A percentile compares a stretch with the other conserved stretches of the same genome.
These are phyloP conservation scores for Balamuthia mandrillaris DNA, from an alignment of 208 protist species.

Conservation along the genomic window DNA sequence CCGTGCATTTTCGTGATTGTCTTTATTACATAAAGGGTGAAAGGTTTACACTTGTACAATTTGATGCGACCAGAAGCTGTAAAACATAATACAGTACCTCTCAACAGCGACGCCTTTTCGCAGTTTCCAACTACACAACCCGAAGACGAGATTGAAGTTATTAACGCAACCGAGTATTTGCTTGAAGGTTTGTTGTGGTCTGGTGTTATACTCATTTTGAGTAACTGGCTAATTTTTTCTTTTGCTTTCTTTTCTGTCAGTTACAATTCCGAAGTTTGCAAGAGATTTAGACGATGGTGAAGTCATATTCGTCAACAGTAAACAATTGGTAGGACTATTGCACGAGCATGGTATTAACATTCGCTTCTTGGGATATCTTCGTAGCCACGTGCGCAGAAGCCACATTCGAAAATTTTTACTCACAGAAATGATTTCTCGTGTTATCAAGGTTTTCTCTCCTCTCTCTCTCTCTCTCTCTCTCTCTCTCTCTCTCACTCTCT, in stretches of 20 bases:
- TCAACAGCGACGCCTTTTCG: slow-evolving; percentile 26
- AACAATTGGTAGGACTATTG: slow-evolving; percentile 26
- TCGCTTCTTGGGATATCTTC: slow-evolving; percentile 23
- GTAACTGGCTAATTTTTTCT: no score
- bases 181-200: no score
- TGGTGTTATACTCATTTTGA: no score
- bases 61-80: slow-evolving; percentile 25
- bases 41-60: slow-evolving; percentile 23
- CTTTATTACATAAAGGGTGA: neutral
- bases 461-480: no score
- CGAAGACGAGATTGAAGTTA: no score
- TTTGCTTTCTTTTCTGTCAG: no score
- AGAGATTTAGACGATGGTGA: neutral
- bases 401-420: slow-evolving; percentile 26
- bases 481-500: no score
- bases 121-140: no score
- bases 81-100: neutral
- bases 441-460: slow-evolving; percentile 17
- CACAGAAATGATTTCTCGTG: slow-evolving; percentile 37
- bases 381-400: slow-evolving; percentile 5
- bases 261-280: neutral
- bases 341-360: slow-evolving; percentile 31
- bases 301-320: slow-evolving; percentile 39
- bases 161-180: no score
- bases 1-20: neutral